Evolutionary conservation across 2,329 filamentous ascomycete genomes (phyloP), one percentile per base, ranked within the genome.

Genomic region (Byssochlamys sp.): DNA sequence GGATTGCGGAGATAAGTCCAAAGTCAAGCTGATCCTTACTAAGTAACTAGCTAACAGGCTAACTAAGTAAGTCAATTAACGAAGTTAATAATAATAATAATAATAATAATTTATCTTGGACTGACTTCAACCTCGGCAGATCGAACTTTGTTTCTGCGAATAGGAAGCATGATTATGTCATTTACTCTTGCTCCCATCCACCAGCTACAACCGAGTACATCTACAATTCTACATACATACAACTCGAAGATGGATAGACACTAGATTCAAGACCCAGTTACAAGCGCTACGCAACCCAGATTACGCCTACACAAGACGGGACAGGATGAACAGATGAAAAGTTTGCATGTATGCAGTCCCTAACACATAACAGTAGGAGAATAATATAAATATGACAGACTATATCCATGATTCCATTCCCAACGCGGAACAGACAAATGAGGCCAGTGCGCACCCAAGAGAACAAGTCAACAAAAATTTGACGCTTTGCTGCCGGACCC

Each of bases 401-500:
- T 72, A 73, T 73, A 72, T 73, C 68, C 71, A 72, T 72, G 67
- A 70, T 61, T 69, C 70, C 65, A 70, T 66, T 31, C 69, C 65
- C 67, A 67, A 65, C 57, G 61, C 61, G 55, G 63, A 59, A 58
- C 60, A 59, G 54, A 61, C 57, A 60, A 60, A 58, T 63, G 57
- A 61, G 60, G 62, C 59, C 57, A 62, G 63, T 61, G 63, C 65
- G n/a, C 39, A 62, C 67, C 63, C 67, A 67, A 63, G 66, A 56
- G 50, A 55, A 52, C 27, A 14, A 28, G 39, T 50, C 49, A 29
- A 29, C 24, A 50, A 45, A 39, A 35, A 35, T 51, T 45, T 55
- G 39, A 48, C 53, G 50, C 26, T 45, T 55, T 57, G 52, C 31
- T 53, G 53, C 31, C 27, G 25, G 35, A 33, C 56, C 56, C 27